Evolutionary conservation across 306 rosid genomes (phyloP).

Genomic region (Datisca glomerata): DNA sequence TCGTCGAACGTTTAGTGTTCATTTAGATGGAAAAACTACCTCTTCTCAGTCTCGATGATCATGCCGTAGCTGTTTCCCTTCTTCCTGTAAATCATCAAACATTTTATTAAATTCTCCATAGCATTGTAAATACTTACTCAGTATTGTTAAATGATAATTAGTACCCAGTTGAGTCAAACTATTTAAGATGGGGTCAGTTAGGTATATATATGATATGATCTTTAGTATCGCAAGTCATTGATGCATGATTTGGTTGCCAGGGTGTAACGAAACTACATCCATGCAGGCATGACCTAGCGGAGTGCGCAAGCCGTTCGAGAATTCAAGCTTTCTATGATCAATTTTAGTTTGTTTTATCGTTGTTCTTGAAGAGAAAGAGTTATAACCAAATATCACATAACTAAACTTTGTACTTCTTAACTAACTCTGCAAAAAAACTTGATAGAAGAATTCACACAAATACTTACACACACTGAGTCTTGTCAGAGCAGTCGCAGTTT

Average conservation of each 20-base stretch:
- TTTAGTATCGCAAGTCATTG: not conserved
- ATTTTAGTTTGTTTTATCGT: no score
- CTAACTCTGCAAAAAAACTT: not conserved
- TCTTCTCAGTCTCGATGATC: conserved; percentile 45
- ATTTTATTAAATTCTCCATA: conserved; percentile 1
- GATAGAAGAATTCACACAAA: not conserved
- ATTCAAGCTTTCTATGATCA: no score
- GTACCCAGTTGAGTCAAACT: not conserved
- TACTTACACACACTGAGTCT: conserved; percentile 47
- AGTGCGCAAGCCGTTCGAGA: no score
- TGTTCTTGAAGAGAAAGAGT: not conserved
- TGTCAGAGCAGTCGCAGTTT: conserved; percentile 63
- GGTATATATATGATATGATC: not conserved
- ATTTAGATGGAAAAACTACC: conserved; percentile 20
- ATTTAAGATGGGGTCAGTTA: not conserved
- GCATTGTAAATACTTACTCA: not conserved
- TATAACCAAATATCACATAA: not conserved
- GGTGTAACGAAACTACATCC: not conserved
- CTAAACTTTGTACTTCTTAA: not conserved
- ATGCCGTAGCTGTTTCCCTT: conserved; percentile 53
- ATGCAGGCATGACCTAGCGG: no score
- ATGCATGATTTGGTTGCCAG: not conserved
- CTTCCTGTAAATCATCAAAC: conserved; percentile 39
- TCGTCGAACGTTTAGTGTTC: not conserved
- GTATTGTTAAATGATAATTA: not conserved